phyloP scores from a whole-genome alignment of 106 monocot species.

The Acorus calamus region DNA sequence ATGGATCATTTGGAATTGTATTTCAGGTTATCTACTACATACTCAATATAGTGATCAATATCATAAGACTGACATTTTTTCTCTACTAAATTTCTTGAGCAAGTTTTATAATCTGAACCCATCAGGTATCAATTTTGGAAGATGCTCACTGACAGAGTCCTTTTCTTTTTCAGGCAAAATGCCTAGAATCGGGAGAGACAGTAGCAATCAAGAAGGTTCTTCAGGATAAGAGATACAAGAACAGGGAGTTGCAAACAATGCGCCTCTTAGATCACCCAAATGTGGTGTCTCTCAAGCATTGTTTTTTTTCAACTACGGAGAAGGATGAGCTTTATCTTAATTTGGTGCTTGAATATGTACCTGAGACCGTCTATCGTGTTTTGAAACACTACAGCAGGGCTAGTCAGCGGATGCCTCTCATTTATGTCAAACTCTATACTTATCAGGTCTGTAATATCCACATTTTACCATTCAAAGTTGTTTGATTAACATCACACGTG shows the following conservation, averaged over 20 bases:
- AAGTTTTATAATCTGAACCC: too few species aligned
- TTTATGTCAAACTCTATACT: slow-evolving; percentile 53
- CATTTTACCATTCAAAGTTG: too few species aligned
- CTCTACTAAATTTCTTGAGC: too few species aligned
- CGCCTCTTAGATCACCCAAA: slow-evolving; percentile 52
- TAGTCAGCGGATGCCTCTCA: slow-evolving; percentile 48
- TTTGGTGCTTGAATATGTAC: slow-evolving; percentile 54
- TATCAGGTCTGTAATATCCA: slow-evolving; percentile 29
- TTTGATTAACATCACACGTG: too few species aligned
- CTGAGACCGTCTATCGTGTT: slow-evolving; percentile 56
- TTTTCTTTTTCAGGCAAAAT: slow-evolving; percentile 29
- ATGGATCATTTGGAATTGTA: too few species aligned
- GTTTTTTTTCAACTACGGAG: slow-evolving; percentile 60
- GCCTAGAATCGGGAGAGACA: slow-evolving; percentile 49
- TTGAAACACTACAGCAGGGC: slow-evolving; percentile 50
- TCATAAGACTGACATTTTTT: too few species aligned
- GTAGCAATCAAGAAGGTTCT: slow-evolving; percentile 58
- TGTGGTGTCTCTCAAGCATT: slow-evolving; percentile 49
- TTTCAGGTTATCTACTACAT: too few species aligned
- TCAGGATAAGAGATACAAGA: slow-evolving; percentile 56
- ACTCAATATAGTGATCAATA: too few species aligned
- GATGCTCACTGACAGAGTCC: too few species aligned
- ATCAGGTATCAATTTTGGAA: too few species aligned
- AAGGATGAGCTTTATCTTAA: slow-evolving; percentile 58
- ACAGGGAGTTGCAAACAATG: slow-evolving; percentile 54